Conservation (phyloP, 371 early-diverging fungal species). For the Gilbertella persicaria region DNA sequence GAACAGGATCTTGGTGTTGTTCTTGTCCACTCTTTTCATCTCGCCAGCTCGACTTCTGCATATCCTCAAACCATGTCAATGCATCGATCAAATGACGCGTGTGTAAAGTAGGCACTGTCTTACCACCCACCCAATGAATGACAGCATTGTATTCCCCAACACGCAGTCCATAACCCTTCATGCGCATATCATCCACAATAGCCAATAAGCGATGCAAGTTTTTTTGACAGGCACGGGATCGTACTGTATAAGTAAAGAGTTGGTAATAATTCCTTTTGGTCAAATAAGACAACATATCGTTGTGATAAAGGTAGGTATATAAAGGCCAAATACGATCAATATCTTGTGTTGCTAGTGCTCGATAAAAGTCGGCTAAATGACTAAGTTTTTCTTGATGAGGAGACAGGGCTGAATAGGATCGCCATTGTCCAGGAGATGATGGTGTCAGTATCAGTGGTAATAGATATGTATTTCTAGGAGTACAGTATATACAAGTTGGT, state of each 20-base stretch:
- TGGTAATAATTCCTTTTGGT: conserved; percentile 35
- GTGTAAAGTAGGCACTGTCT: conserved; percentile 26
- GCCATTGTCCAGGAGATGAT: not conserved
- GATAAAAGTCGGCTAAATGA: conserved; percentile 38
- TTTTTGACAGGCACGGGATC: conserved; percentile 29
- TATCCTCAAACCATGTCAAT: conserved; percentile 37
- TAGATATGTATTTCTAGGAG: conserved; percentile 1
- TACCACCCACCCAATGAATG: conserved; percentile 47
- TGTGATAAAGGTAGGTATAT: conserved; percentile 36
- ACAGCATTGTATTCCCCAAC: conserved; percentile 42
- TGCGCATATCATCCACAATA: conserved; percentile 45
- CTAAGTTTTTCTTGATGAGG: conserved; percentile 16
- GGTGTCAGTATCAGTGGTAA: conserved; percentile 1
- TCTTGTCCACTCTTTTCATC: conserved; percentile 5
- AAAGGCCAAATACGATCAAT: conserved; percentile 53
- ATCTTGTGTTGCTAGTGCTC: conserved; percentile 41
- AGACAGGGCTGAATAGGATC: too few species aligned
- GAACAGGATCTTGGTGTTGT: conserved; percentile 9
- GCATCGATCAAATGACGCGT: conserved; percentile 43
- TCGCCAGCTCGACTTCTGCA: conserved; percentile 21
- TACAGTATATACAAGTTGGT: conserved; percentile 31
- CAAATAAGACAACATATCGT: conserved; percentile 23
- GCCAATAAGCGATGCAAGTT: conserved; percentile 43
- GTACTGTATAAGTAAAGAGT: conserved; percentile 32
- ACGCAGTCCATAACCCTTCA: conserved; percentile 24